Percentiles rank a stretch among this genome's conserved stretches.
Evolutionary conservation across 2,329 filamentous ascomycete species (phyloP).

Genomic region (Scleromitrula shiraiana): DNA sequence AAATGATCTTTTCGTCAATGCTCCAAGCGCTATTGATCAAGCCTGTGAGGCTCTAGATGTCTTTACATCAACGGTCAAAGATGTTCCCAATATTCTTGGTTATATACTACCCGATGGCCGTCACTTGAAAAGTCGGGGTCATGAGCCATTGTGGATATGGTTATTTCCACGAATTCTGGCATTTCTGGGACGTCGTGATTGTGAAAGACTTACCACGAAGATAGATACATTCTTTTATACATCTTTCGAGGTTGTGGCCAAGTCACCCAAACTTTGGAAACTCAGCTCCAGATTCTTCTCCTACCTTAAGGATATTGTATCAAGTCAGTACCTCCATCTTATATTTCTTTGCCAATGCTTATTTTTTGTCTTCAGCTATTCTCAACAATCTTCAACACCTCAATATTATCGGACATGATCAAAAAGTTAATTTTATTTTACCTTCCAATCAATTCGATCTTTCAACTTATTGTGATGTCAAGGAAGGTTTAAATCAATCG

Average conservation of each 20-base stretch:
- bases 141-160: slow-evolving; percentile 59
- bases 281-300: slow-evolving; percentile 36
- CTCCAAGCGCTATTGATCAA: slow-evolving; percentile 48
- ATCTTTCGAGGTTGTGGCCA: slow-evolving; percentile 38
- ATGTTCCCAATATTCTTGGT: slow-evolving; percentile 62
- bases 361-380: slow-evolving; percentile 16
- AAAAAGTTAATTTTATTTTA: slow-evolving; percentile 15
- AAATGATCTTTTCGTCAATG: slow-evolving; percentile 57
- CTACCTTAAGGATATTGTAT: slow-evolving; percentile 39
- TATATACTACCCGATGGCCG: slow-evolving; percentile 34
- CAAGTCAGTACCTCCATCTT: slow-evolving; percentile 18
- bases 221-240: slow-evolving; percentile 47
- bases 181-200: slow-evolving; percentile 46
- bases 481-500: background rate
- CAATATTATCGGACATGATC: slow-evolving; percentile 11
- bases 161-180: slow-evolving; percentile 50
- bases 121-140: slow-evolving; percentile 43
- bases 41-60: slow-evolving; percentile 70
- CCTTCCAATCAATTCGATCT: slow-evolving; percentile 17
- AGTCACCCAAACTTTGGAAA: slow-evolving; percentile 41
- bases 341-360: background rate
- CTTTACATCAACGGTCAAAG: slow-evolving; percentile 63
- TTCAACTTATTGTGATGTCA: slow-evolving; percentile 9
- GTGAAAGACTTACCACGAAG: slow-evolving; percentile 39
- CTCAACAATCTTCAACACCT: slow-evolving; percentile 21